A percentile compares a stretch with the other conserved stretches of the same genome.
Evolutionary conservation across 768 basidiomycete species (phyloP).

Genomic region (Rhodotorula taiwanensis): DNA sequence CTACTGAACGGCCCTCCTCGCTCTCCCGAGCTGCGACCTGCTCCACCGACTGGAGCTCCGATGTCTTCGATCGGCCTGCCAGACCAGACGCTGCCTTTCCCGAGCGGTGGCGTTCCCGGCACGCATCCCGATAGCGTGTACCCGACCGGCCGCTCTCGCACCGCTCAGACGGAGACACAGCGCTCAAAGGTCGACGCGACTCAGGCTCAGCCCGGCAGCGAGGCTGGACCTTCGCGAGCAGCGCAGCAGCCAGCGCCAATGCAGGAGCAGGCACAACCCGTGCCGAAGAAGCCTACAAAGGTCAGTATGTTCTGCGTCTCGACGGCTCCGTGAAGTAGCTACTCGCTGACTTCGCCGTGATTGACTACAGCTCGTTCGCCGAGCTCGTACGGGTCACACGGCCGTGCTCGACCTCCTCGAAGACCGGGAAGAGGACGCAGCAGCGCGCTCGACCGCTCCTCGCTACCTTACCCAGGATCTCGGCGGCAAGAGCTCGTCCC

Average conservation of each 20-base stretch:
- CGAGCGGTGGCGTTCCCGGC: constrained; percentile 21
- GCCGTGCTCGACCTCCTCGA: constrained; percentile 11
- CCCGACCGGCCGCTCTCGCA: too few species aligned
- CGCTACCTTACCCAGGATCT: constrained; percentile 1
- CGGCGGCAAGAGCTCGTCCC: background rate
- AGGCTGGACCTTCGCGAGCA: too few species aligned
- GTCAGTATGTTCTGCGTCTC: background rate
- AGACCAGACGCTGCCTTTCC: constrained; percentile 22
- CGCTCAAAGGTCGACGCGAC: too few species aligned
- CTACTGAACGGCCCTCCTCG: too few species aligned
- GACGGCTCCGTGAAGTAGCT: background rate
- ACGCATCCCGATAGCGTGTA: constrained; percentile 25
- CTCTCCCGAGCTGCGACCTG: background rate
- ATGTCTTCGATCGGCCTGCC: background rate
- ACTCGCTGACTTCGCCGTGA: background rate
- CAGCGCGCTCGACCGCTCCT: background rate
- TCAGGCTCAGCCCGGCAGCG: too few species aligned
- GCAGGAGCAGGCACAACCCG: too few species aligned
- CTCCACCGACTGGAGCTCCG: background rate
- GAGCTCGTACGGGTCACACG: constrained; percentile 1
- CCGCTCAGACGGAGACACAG: too few species aligned
- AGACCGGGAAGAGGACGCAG: background rate
- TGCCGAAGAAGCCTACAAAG: constrained; percentile 6
- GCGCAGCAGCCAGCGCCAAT: too few species aligned
- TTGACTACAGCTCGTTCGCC: constrained; percentile 1